Evolutionary conservation across 192 early-diverging fungal species (phyloP).

Genomic region (Backusella liffmaniae): DNA sequence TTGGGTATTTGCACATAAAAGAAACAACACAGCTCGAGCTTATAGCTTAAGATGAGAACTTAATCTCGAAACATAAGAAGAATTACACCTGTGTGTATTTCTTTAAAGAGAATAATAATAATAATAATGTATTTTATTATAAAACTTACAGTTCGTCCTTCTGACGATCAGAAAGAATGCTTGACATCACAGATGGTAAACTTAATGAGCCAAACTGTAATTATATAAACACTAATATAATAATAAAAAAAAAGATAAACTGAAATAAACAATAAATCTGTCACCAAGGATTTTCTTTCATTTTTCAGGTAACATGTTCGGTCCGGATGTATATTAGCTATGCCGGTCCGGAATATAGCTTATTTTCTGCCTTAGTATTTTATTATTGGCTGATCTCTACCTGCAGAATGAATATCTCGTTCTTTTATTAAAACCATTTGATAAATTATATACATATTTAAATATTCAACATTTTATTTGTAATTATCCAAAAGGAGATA

Average conservation of each 20-base stretch:
- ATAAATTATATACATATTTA: too few species aligned
- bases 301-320: not conserved
- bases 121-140: not conserved
- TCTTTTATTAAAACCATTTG: too few species aligned
- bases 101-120: not conserved
- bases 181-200: conserved; percentile 34
- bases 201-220: conserved; percentile 1
- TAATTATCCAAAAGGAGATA: too few species aligned
- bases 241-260: not conserved
- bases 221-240: conserved; percentile 2
- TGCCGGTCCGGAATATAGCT: not conserved
- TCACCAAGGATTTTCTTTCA: not conserved
- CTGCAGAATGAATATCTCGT: too few species aligned
- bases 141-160: conserved; percentile 68
- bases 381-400: too few species aligned
- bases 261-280: not conserved
- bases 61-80: conserved; percentile 13
- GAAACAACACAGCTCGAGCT: not conserved
- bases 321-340: not conserved
- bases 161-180: conserved; percentile 66
- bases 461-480: too few species aligned
- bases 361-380: not conserved
- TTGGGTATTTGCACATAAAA: not conserved
- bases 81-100: not conserved
- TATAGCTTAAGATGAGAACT: not conserved